phyloP scores from a whole-genome alignment of 2,329 filamentous ascomycete species.

The Sarocladium strictum region DNA sequence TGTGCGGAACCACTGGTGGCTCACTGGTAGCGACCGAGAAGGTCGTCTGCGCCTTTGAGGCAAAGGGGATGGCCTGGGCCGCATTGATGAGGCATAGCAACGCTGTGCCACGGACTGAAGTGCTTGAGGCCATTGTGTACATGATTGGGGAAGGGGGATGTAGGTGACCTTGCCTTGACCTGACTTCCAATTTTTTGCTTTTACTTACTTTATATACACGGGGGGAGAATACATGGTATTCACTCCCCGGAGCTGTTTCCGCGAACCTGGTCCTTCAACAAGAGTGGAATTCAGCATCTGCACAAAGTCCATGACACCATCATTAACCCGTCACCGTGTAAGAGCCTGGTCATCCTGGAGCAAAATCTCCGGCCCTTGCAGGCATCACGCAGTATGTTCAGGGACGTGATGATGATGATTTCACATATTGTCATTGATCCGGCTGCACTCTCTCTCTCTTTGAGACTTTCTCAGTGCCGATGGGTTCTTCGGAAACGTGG shows the following conservation, averaged over 20 bases:
- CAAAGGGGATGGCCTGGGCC: conserved; percentile 25
- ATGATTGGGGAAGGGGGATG: neutral
- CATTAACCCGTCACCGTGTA: neutral
- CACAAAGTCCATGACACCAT: neutral
- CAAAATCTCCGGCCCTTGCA: neutral
- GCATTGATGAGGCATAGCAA: conserved; percentile 11
- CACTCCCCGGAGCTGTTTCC: neutral
- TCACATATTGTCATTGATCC: no score
- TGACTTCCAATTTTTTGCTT: neutral
- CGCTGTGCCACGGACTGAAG: neutral
- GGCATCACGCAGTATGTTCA: neutral
- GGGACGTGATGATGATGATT: no score
- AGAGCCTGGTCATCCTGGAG: neutral
- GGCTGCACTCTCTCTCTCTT: no score
- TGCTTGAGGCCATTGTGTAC: neutral
- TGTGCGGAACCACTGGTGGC: conserved; percentile 28
- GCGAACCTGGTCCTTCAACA: neutral
- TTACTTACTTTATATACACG: neutral
- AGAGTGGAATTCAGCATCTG: neutral
- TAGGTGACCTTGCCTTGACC: neutral
- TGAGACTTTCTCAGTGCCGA: no score
- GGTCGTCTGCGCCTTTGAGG: conserved; percentile 29
- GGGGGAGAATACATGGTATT: no score
- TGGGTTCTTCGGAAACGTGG: no score
- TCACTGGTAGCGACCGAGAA: conserved; percentile 24